phyloP scores from a whole-genome alignment of 768 basidiomycete species.

The Mycena venus region DNA sequence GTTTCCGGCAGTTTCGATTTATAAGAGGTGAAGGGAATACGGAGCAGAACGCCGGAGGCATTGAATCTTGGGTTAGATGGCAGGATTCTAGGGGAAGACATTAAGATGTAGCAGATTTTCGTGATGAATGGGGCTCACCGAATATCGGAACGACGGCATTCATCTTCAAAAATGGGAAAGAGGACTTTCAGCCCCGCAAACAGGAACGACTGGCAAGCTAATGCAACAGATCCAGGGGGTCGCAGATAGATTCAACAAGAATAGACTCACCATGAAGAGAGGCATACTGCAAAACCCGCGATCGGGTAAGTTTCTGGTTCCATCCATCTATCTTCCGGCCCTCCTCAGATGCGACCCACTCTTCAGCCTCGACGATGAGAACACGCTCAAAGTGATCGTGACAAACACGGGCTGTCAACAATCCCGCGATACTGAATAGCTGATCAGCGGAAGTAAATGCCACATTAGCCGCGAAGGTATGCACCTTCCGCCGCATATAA shows the following conservation, averaged over 20 bases:
- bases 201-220: slow-evolving; percentile 33
- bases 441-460: background rate
- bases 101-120: background rate
- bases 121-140: slow-evolving; percentile 11
- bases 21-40: slow-evolving; percentile 26
- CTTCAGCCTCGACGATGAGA: slow-evolving; percentile 48
- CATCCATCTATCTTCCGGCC: slow-evolving; percentile 34
- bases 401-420: slow-evolving; percentile 47
- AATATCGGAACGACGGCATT: slow-evolving; percentile 30
- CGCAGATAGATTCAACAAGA: background rate
- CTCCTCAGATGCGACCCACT: slow-evolving; percentile 39
- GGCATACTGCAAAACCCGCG: slow-evolving; percentile 43
- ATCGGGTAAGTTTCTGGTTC: slow-evolving; percentile 29
- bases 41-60: slow-evolving; percentile 24
- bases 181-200: slow-evolving; percentile 30
- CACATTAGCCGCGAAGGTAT: background rate
- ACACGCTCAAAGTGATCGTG: slow-evolving; percentile 48
- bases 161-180: slow-evolving; percentile 37
- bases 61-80: slow-evolving; percentile 33
- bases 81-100: slow-evolving; percentile 23
- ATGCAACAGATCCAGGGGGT: background rate
- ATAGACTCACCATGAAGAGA: slow-evolving; percentile 38
- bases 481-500: slow-evolving; percentile 33
- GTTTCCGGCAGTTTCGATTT: slow-evolving; percentile 30
- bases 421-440: slow-evolving; percentile 44